Base-by-base conservation (phyloP, 1,139 yeast species). In the Candida sp. region DNA sequence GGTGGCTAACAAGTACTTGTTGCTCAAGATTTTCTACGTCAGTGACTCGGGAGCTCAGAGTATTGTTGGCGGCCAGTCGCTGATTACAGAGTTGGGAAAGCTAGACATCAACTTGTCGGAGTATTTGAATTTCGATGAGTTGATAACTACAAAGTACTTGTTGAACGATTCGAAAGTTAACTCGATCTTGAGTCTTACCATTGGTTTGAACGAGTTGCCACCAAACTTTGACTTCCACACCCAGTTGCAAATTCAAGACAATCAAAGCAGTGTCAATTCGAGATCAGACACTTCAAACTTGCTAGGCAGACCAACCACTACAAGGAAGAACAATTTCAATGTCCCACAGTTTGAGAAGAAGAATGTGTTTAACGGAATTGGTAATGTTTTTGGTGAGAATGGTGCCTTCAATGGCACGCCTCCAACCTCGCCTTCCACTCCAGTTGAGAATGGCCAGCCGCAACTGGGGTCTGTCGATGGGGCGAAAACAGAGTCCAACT, bases 111-210 rank as follows among this genome's bases (percentile, higher is more conserved):
- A 92, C 62, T 66, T 93, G 49, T 72, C 94, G 0, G 96, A 91
- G 61, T 90, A 86, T 63, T 81, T 85, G 33, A 82, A 83, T 54
- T 80, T 79, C 48, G 72, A 74, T 31, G 83, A 82, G 44, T 78
- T 81, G 12, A 73, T 75, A 34, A 78, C 83, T 23, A 80, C 86
- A 50, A 80, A 87, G 56, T 90, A 88, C 60, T 70, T 93, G 49
- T 72, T 93, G 44, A 86, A 86, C 58, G 82, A 90, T 35, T 87
- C 96, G 8, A 90, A 90, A 59, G 85, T 93, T 25, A 93, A 94
- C 66, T 86, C 96, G 4, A 86, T 92, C 42, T 69, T 90, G 42
- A 85, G 81, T 50, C 52, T 81, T 52, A 70, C 79, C 1, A 62
- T 78, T 6, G 68, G 62, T 11, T 60, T 76, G 72, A 50, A 69